These are phyloP conservation scores for Silene vulgaris DNA, from an alignment of 179 eudicot genomes.

Conservation along the genomic window DNA sequence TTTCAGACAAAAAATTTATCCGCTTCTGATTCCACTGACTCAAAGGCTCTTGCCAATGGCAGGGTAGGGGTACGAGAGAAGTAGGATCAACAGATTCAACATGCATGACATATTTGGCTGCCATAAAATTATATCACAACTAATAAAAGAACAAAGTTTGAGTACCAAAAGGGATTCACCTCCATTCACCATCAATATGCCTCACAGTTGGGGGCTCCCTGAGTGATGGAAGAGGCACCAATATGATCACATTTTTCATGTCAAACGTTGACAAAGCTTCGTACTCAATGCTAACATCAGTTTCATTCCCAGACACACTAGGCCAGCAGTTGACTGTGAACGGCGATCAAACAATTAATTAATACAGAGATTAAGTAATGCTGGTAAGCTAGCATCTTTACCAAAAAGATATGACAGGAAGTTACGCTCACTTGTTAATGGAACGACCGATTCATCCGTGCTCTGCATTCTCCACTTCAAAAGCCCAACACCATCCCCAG, in stretches of 20 bases:
- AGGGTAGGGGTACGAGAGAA: no score
- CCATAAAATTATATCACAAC: no score
- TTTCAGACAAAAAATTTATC: no score
- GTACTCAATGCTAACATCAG: constrained; percentile 78
- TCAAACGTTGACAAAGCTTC: constrained; percentile 71
- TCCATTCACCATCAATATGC: constrained; percentile 89
- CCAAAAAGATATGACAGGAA: background rate
- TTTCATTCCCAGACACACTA: constrained; percentile 73
- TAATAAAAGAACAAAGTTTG: background rate
- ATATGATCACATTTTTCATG: constrained; percentile 69
- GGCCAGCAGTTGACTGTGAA: constrained; percentile 89
- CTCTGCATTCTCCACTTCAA: constrained; percentile 90
- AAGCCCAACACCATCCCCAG: constrained; percentile 77
- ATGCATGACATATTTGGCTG: no score
- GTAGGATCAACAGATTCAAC: no score
- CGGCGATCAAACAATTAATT: background rate
- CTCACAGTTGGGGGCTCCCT: constrained; percentile 73
- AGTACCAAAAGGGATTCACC: constrained; percentile 30
- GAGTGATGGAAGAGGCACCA: constrained; percentile 81
- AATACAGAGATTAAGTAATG: background rate
- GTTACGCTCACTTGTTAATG: constrained; percentile 58
- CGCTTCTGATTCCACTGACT: no score
- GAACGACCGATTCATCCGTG: constrained; percentile 66
- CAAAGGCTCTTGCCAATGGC: no score
- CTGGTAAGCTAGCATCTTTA: background rate